phyloP scores from a whole-genome alignment of 1,284 basidiomycete species.

The Cryptococcus neoformans region DNA sequence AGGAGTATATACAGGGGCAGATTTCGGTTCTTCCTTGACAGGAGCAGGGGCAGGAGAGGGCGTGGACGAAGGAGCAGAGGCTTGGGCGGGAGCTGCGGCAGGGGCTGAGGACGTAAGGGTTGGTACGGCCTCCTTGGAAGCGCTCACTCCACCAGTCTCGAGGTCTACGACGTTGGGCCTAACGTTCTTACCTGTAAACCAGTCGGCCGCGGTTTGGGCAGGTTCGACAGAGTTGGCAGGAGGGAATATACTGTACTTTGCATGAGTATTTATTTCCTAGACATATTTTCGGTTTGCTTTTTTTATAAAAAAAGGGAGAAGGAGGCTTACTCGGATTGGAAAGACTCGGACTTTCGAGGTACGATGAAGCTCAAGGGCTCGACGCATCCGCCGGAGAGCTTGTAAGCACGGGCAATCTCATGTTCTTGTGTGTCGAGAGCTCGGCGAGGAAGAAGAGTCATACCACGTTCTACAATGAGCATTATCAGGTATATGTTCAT shows the following conservation, averaged over 20 bases:
- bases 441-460: constrained; percentile 92
- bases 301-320: background rate
- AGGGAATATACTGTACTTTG: constrained; percentile 76
- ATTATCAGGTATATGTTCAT: background rate
- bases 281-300: background rate
- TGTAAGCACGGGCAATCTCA: constrained; percentile 95
- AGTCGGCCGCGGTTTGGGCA: constrained; percentile 75
- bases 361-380: constrained; percentile 93
- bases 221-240: constrained; percentile 79
- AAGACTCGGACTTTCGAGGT: constrained; percentile 64
- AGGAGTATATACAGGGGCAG: background rate
- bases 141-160: constrained; percentile 48
- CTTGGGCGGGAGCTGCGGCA: background rate
- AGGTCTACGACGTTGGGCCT: constrained; percentile 62
- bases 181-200: constrained; percentile 75
- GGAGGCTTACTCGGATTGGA: constrained; percentile 46
- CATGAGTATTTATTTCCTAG: background rate
- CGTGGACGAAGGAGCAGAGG: constrained; percentile 14
- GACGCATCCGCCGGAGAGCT: constrained; percentile 69
- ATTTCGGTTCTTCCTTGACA: constrained; percentile 2
- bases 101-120: constrained; percentile 16
- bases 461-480: constrained; percentile 67
- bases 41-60: constrained; percentile 6
- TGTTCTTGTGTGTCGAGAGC: constrained; percentile 83
- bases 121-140: constrained; percentile 48